These are phyloP conservation scores for Urochloa ruziziensis DNA, from an alignment of 176 grass and related monocot species.

Conservation along the genomic window DNA sequence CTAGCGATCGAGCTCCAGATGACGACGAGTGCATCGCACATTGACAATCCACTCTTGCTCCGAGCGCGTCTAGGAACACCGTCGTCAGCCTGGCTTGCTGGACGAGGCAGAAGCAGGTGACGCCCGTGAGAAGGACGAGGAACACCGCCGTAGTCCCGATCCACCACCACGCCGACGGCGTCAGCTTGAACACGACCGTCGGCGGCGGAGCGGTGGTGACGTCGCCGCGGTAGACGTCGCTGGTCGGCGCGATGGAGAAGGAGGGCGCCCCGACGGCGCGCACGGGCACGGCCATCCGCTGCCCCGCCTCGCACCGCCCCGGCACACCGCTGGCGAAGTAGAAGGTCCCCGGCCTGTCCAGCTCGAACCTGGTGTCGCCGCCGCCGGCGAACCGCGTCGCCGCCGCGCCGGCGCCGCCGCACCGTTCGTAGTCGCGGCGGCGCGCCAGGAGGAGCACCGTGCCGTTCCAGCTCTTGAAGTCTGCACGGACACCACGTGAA, in stretches of 20 bases:
- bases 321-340: conserved; percentile 50
- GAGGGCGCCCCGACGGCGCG: too few species aligned
- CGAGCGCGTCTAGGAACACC: neutral
- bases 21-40: too few species aligned
- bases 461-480: neutral
- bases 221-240: neutral
- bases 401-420: neutral
- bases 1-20: too few species aligned
- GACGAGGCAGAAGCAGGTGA: neutral
- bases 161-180: neutral
- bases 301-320: conserved; percentile 38
- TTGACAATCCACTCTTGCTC: too few species aligned
- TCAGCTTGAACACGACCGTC: neutral
- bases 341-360: conserved; percentile 18
- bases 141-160: neutral
- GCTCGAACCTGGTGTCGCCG: neutral
- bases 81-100: neutral
- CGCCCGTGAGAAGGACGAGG: neutral
- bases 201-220: neutral
- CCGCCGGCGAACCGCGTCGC: neutral
- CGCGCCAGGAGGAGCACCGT: neutral
- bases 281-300: conserved; percentile 46
- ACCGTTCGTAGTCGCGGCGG: neutral
- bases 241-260: neutral
- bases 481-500: neutral